Conservation (phyloP, 2,329 filamentous ascomycete species). For the Rosellinia necatrix region DNA sequence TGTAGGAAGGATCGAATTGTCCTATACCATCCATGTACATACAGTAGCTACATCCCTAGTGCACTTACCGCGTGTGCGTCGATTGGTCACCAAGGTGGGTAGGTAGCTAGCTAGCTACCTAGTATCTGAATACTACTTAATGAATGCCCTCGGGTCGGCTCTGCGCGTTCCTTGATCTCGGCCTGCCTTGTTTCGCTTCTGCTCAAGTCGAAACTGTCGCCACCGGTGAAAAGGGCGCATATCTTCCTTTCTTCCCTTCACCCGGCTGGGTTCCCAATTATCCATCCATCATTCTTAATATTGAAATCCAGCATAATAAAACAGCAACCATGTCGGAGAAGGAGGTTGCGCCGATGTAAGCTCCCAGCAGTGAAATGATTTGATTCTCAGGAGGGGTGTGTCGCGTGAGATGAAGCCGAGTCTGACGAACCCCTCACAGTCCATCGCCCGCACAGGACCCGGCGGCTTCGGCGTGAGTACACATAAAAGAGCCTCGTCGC, state of each 20-base stretch:
- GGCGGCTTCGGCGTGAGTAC: conserved; percentile 15
- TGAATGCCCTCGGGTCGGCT: conserved; percentile 4
- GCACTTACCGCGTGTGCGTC: too few species aligned
- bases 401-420: background rate
- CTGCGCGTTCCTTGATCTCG: background rate
- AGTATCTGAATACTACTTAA: too few species aligned
- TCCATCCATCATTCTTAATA: too few species aligned
- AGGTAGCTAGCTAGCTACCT: too few species aligned
- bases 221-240: conserved; percentile 4
- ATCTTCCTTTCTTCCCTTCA: background rate
- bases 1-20: background rate
- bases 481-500: background rate
- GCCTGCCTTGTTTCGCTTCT: conserved; percentile 1
- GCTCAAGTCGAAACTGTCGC: background rate
- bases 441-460: background rate
- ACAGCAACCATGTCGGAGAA: conserved; percentile 20
- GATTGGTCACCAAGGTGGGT: too few species aligned
- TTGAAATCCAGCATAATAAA: background rate
- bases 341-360: conserved; percentile 19
- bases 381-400: background rate
- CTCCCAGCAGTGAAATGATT: background rate
- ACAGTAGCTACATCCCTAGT: too few species aligned
- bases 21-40: too few species aligned
- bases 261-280: too few species aligned
- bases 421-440: conserved; percentile 12